Percentiles rank a stretch among this genome's conserved stretches.
These are phyloP conservation scores for Xylariaceae sp. DNA, from an alignment of 2,329 filamentous ascomycete species.

Conservation along the genomic window DNA sequence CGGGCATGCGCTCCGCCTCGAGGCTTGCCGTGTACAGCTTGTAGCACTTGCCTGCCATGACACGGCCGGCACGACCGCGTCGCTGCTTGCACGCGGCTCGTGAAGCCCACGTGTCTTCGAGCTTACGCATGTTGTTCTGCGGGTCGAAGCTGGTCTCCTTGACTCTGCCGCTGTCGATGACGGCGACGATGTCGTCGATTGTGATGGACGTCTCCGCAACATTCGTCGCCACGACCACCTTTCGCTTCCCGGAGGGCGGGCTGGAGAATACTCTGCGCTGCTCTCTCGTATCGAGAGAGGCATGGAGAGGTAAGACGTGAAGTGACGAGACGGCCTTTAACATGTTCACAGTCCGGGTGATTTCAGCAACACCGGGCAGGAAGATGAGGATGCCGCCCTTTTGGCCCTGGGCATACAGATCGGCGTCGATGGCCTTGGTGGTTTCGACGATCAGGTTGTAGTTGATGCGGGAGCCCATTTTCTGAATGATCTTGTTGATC, in stretches of 20 bases:
- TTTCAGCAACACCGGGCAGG: conserved; percentile 85
- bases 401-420: conserved; percentile 58
- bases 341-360: conserved; percentile 70
- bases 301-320: conserved; percentile 82
- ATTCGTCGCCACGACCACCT: conserved; percentile 92
- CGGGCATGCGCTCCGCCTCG: conserved; percentile 72
- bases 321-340: conserved; percentile 58
- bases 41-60: conserved; percentile 86
- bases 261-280: conserved; percentile 80
- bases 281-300: conserved; percentile 81
- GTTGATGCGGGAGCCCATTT: conserved; percentile 78
- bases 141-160: conserved; percentile 96
- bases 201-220: conserved; percentile 98
- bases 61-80: conserved; percentile 86
- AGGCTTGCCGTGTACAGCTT: conserved; percentile 88
- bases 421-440: conserved; percentile 73
- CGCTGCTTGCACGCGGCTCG: conserved; percentile 91
- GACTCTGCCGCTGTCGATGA: conserved; percentile 91
- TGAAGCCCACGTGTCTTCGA: conserved; percentile 94
- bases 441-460: conserved; percentile 80
- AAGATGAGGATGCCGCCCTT: conserved; percentile 93
- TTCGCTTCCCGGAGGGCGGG: conserved; percentile 73
- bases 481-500: conserved; percentile 66
- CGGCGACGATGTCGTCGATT: conserved; percentile 93
- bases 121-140: conserved; percentile 85